These are phyloP conservation scores for Mycena vitilis DNA, from an alignment of 768 basidiomycete genomes.

Conservation along the genomic window DNA sequence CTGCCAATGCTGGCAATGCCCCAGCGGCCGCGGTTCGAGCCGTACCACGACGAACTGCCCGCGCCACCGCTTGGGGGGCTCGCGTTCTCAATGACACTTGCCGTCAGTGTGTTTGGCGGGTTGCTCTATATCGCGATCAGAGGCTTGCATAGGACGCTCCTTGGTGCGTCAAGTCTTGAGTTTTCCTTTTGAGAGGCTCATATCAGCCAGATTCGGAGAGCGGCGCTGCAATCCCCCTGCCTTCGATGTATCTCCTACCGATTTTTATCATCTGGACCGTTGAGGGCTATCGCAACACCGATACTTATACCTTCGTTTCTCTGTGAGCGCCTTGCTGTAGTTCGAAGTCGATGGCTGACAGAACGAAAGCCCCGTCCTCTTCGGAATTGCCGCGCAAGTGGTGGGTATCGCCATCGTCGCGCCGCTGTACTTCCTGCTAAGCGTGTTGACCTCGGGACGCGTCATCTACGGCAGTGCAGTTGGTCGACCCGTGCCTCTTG, in stretches of 20 bases:
- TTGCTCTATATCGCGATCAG: background rate
- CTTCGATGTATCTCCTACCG: background rate
- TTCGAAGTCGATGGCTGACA: background rate
- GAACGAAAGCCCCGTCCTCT: slow-evolving; percentile 3
- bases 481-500: background rate
- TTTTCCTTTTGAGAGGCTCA: background rate
- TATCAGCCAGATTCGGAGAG: slow-evolving; percentile 2
- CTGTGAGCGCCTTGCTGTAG: background rate
- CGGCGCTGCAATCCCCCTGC: background rate
- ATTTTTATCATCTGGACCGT: slow-evolving; percentile 7
- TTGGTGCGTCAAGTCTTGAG: background rate
- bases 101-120: background rate
- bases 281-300: slow-evolving; percentile 9
- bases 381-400: slow-evolving; percentile 6
- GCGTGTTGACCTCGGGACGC: background rate
- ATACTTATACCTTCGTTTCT: slow-evolving; percentile 2
- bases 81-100: background rate
- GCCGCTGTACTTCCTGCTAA: slow-evolving; percentile 13
- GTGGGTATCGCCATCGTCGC: slow-evolving; percentile 6
- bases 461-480: slow-evolving; percentile 7
- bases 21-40: slow-evolving; percentile 3
- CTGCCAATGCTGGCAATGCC: slow-evolving; percentile 7
- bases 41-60: slow-evolving; percentile 11
- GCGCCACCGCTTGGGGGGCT: background rate
- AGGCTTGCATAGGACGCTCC: background rate